These are phyloP conservation scores for Leccinum subrobustum DNA, from an alignment of 1,284 basidiomycete genomes.

Conservation along the genomic window DNA sequence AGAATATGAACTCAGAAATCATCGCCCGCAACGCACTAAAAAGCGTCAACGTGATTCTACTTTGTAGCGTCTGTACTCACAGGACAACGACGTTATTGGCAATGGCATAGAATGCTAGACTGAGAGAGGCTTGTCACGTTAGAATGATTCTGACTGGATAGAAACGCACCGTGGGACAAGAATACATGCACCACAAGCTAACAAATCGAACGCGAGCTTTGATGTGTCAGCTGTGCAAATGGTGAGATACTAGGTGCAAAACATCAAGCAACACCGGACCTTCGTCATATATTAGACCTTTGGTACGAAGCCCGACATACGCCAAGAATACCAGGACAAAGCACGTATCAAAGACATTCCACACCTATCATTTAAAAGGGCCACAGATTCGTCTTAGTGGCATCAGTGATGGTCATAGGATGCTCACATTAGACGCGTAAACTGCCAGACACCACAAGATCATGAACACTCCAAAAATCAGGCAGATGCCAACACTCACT, in stretches of 20 bases:
- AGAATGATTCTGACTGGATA: not conserved
- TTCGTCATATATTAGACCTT: constrained; percentile 58
- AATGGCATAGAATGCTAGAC: constrained; percentile 83
- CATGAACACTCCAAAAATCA: constrained; percentile 4
- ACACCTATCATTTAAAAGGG: constrained; percentile 50
- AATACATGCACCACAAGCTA: constrained; percentile 84
- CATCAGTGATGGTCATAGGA: not conserved
- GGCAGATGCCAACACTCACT: constrained; percentile 49
- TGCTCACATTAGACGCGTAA: constrained; percentile 75
- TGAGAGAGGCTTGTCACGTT: constrained; percentile 23
- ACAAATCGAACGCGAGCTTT: constrained; percentile 76
- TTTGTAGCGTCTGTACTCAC: constrained; percentile 38
- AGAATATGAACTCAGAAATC: constrained; percentile 79
- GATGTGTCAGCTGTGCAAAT: constrained; percentile 48
- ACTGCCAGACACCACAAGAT: constrained; percentile 45
- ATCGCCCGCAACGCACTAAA: constrained; percentile 70
- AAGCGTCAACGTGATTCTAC: constrained; percentile 7
- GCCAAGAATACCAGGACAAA: constrained; percentile 74
- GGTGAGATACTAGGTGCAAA: constrained; percentile 10
- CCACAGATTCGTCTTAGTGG: not conserved
- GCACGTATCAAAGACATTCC: constrained; percentile 85
- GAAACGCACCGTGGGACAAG: constrained; percentile 70
- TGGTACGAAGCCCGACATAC: constrained; percentile 66
- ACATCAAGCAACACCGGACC: constrained; percentile 36
- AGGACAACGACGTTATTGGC: constrained; percentile 82